phyloP scores from a whole-genome alignment of 768 basidiomycete species.

The Exidia glandulosa region DNA sequence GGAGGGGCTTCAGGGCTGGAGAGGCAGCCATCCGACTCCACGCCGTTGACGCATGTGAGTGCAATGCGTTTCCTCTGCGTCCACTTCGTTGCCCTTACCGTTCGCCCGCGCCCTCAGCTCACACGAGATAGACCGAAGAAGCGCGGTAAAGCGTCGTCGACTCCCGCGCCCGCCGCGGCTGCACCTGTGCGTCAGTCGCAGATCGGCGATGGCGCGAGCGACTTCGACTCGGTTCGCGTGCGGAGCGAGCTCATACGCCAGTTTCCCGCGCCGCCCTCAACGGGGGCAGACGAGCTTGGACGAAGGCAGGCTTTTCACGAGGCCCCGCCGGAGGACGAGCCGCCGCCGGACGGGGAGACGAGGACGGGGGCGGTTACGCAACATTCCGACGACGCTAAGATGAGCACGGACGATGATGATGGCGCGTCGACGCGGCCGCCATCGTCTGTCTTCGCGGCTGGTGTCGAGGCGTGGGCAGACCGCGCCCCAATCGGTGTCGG shows the following conservation, averaged over 20 bases:
- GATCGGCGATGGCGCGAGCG: background rate
- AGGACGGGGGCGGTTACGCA: slow-evolving; percentile 9
- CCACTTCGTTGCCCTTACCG: slow-evolving; percentile 16
- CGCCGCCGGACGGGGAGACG: slow-evolving; percentile 14
- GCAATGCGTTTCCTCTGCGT: slow-evolving; percentile 33
- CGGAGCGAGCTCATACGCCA: background rate
- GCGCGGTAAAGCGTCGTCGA: slow-evolving; percentile 35
- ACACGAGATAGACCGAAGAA: slow-evolving; percentile 65
- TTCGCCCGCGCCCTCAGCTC: slow-evolving; percentile 46
- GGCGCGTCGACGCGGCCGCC: background rate
- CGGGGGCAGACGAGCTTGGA: background rate
- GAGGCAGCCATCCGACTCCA: slow-evolving; percentile 39
- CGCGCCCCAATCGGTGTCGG: slow-evolving; percentile 23
- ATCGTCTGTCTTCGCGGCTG: background rate
- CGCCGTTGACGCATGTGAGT: slow-evolving; percentile 81
- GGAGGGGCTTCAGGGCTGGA: slow-evolving; percentile 5
- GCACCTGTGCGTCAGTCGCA: background rate
- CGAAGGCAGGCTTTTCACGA: background rate
- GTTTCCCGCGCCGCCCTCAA: background rate
- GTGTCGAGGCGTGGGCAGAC: slow-evolving; percentile 17
- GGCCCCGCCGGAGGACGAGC: slow-evolving; percentile 1
- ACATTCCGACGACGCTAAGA: background rate
- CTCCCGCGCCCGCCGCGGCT: background rate
- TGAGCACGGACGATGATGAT: no score
- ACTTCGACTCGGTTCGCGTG: background rate